Evolutionary conservation across 805 yeast species (phyloP).

Genomic region (Suhomyces vadensis): DNA sequence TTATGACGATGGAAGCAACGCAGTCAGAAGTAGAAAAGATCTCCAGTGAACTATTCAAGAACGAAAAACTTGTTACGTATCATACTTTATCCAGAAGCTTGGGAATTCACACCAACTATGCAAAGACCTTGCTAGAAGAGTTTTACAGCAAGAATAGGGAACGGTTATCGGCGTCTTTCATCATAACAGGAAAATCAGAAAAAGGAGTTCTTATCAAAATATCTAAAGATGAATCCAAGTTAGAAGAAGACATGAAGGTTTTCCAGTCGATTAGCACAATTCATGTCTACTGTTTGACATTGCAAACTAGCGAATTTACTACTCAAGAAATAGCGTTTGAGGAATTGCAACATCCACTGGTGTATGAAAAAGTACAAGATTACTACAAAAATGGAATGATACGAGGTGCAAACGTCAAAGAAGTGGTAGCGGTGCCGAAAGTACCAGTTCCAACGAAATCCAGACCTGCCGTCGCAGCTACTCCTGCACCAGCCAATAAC

Average conservation of each 20-base stretch:
- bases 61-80: conserved; percentile 37
- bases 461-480: not conserved
- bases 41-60: conserved; percentile 25
- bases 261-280: conserved; percentile 35
- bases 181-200: conserved; percentile 38
- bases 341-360: conserved; percentile 17
- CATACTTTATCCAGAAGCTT: conserved; percentile 42
- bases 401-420: conserved; percentile 29
- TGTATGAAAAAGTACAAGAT: conserved; percentile 15
- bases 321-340: conserved; percentile 20
- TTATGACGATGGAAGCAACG: conserved; percentile 37
- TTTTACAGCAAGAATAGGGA: conserved; percentile 39
- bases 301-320: conserved; percentile 9
- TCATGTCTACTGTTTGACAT: conserved; percentile 41
- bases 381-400: conserved; percentile 33
- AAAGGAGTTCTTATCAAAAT: conserved; percentile 21
- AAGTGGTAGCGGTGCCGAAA: not conserved
- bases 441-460: not conserved
- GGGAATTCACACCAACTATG: conserved; percentile 35
- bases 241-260: conserved; percentile 22
- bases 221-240: conserved; percentile 22
- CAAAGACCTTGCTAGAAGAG: conserved; percentile 41
- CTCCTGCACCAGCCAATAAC: not conserved
- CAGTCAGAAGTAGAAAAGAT: conserved; percentile 31
- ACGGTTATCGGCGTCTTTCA: conserved; percentile 40